Evolutionary conservation across 805 yeast genomes (phyloP).

Genomic region (Clavispora vitiphila): DNA sequence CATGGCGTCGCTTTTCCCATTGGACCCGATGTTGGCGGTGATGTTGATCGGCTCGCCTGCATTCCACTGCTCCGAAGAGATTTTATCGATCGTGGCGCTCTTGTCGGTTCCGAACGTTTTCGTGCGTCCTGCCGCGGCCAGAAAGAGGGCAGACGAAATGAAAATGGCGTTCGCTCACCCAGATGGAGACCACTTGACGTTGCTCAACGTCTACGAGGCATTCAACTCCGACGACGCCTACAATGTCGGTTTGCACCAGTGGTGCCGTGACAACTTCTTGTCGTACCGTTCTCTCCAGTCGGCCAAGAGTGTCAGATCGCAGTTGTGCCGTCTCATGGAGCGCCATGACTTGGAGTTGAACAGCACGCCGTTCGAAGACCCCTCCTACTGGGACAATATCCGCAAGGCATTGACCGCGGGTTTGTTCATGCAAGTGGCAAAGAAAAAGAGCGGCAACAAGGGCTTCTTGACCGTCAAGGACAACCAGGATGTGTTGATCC

Average conservation of each 20-base stretch:
- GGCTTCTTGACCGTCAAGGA: slow-evolving; percentile 92
- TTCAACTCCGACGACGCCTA: slow-evolving; percentile 72
- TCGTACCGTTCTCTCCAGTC: slow-evolving; percentile 78
- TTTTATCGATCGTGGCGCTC: slow-evolving; percentile 83
- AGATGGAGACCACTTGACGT: slow-evolving; percentile 91
- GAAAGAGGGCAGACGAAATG: slow-evolving; percentile 86
- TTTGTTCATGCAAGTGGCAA: slow-evolving; percentile 97
- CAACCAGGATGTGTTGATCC: slow-evolving; percentile 91
- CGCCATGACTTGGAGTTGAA: slow-evolving; percentile 68
- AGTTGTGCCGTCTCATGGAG: slow-evolving; percentile 79
- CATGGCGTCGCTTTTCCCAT: slow-evolving; percentile 85
- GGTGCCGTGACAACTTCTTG: slow-evolving; percentile 91
- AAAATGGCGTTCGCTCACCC: slow-evolving; percentile 86
- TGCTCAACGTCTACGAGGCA: slow-evolving; percentile 82
- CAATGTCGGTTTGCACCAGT: slow-evolving; percentile 59
- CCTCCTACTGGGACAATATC: slow-evolving; percentile 66
- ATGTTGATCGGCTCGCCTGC: slow-evolving; percentile 85
- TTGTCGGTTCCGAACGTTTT: slow-evolving; percentile 92
- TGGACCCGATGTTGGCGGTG: slow-evolving; percentile 94
- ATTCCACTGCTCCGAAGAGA: slow-evolving; percentile 82
- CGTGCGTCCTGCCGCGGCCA: slow-evolving; percentile 84
- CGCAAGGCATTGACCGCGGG: slow-evolving; percentile 88
- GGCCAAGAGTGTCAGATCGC: slow-evolving; percentile 84
- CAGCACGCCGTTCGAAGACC: slow-evolving; percentile 57
- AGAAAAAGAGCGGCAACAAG: slow-evolving; percentile 69